Percentiles rank a stretch among this genome's conserved stretches.
phyloP scores from a whole-genome alignment of 2,329 filamentous ascomycete species.

The Dactylonectria estremocensis region DNA sequence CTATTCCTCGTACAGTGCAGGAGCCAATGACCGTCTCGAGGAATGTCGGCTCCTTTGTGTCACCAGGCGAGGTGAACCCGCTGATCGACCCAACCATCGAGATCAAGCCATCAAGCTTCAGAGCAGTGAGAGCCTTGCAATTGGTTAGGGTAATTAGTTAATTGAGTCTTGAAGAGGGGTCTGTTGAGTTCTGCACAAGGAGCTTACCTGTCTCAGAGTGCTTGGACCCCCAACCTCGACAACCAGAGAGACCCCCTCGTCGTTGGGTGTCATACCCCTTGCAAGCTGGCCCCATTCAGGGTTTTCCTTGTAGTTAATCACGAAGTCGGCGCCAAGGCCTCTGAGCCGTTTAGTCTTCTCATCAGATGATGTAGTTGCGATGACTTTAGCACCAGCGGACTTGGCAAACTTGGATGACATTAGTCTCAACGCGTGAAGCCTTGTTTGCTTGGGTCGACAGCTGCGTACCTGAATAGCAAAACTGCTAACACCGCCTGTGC shows the following conservation, averaged over 20 bases:
- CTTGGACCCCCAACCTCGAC: neutral
- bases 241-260: neutral
- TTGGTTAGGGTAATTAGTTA: too few relatives aligned
- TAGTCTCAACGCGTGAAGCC: too few relatives aligned
- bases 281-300: slow-evolving; percentile 69
- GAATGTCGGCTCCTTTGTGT: neutral
- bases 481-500: slow-evolving; percentile 58
- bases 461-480: slow-evolving; percentile 50
- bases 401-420: slow-evolving; percentile 50
- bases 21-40: neutral
- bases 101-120: neutral
- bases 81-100: neutral
- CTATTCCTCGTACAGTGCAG: neutral
- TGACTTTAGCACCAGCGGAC: slow-evolving; percentile 66
- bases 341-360: slow-evolving; percentile 68
- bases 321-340: slow-evolving; percentile 69
- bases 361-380: slow-evolving; percentile 71
- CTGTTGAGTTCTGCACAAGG: too few relatives aligned
- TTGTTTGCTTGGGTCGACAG: too few relatives aligned
- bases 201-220: neutral
- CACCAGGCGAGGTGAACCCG: neutral
- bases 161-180: neutral
- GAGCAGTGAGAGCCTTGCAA: neutral
- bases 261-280: neutral
- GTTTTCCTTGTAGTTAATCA: slow-evolving; percentile 74